Evolutionary conservation across 108 stramenopile genomes (phyloP).

Genomic region (Fragilariopsis cylindrus): DNA sequence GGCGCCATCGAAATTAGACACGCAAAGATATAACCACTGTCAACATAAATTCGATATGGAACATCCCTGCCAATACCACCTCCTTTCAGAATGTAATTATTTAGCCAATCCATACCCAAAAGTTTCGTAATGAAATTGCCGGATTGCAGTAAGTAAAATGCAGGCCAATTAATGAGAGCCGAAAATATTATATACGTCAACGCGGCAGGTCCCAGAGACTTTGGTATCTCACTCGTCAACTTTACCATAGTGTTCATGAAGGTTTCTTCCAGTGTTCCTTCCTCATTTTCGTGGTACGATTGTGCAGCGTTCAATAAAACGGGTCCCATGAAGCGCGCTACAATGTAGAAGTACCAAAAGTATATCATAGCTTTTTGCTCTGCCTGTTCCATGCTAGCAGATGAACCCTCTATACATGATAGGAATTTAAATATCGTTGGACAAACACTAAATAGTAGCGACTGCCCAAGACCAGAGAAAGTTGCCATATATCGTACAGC

Average conservation of each 20-base stretch:
- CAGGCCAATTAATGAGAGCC: slow-evolving; percentile 50
- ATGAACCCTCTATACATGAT: slow-evolving; percentile 71
- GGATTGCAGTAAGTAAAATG: slow-evolving; percentile 72
- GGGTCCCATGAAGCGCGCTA: slow-evolving; percentile 73
- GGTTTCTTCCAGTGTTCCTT: slow-evolving; percentile 1
- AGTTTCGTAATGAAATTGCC: slow-evolving; percentile 58
- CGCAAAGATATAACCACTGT: slow-evolving; percentile 74
- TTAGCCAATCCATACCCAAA: slow-evolving; percentile 42
- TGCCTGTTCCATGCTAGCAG: slow-evolving; percentile 53
- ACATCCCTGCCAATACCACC: slow-evolving; percentile 74
- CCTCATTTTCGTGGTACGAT: not conserved
- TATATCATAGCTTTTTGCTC: slow-evolving; percentile 69
- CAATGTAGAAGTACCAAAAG: slow-evolving; percentile 83
- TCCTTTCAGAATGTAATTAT: slow-evolving; percentile 28
- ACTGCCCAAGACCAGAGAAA: not conserved
- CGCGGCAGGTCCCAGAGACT: not conserved
- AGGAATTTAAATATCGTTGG: slow-evolving; percentile 21
- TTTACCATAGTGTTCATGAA: not conserved
- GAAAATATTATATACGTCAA: slow-evolving; percentile 77
- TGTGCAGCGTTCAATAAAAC: slow-evolving; percentile 27
- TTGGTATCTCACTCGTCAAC: slow-evolving; percentile 20
- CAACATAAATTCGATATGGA: slow-evolving; percentile 84
- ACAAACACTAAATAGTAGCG: not conserved
- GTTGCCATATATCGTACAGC: not conserved
- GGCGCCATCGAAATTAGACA: slow-evolving; percentile 73